These are phyloP conservation scores for Triglochin maritima DNA, from an alignment of 106 monocot genomes.

Conservation along the genomic window DNA sequence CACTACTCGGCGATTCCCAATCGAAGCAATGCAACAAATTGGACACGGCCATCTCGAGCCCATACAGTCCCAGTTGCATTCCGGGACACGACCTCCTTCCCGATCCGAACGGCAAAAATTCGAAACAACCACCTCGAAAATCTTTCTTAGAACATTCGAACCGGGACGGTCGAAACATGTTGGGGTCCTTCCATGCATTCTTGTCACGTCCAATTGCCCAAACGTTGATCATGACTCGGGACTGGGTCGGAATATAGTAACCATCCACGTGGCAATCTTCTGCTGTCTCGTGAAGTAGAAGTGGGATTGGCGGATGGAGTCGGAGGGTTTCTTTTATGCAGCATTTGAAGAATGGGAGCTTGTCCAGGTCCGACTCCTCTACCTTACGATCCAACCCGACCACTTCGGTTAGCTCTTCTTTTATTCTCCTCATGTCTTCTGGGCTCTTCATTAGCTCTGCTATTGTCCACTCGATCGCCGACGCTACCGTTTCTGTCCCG, in stretches of 20 bases:
- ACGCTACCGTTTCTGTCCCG: slow-evolving; percentile 25
- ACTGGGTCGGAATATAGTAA: slow-evolving; percentile 9
- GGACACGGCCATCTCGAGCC: slow-evolving; percentile 25
- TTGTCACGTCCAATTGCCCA: slow-evolving; percentile 21
- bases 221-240: slow-evolving; percentile 15
- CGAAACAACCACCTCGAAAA: slow-evolving; percentile 14
- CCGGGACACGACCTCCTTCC: slow-evolving; percentile 43
- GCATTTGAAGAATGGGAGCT: slow-evolving; percentile 17
- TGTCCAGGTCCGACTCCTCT: slow-evolving; percentile 18
- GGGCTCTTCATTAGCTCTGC: slow-evolving; percentile 23
- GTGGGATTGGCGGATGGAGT: slow-evolving; percentile 23
- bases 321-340: slow-evolving; percentile 25
- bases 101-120: slow-evolving; percentile 12
- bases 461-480: slow-evolving; percentile 26
- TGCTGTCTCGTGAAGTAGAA: slow-evolving; percentile 20
- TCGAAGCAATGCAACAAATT: slow-evolving; percentile 32
- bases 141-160: slow-evolving; percentile 9
- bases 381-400: slow-evolving; percentile 15
- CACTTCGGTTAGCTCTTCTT: slow-evolving; percentile 12
- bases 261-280: slow-evolving; percentile 19
- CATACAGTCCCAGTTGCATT: slow-evolving; percentile 33
- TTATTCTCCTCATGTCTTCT: slow-evolving; percentile 6
- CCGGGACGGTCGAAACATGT: slow-evolving; percentile 15
- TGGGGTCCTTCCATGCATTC: slow-evolving; percentile 11
- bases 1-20: slow-evolving; percentile 30